A percentile compares a stretch with the other conserved stretches of the same genome.
These are phyloP conservation scores for Wallemia hederae DNA, from an alignment of 1,284 basidiomycete species.

Conservation along the genomic window DNA sequence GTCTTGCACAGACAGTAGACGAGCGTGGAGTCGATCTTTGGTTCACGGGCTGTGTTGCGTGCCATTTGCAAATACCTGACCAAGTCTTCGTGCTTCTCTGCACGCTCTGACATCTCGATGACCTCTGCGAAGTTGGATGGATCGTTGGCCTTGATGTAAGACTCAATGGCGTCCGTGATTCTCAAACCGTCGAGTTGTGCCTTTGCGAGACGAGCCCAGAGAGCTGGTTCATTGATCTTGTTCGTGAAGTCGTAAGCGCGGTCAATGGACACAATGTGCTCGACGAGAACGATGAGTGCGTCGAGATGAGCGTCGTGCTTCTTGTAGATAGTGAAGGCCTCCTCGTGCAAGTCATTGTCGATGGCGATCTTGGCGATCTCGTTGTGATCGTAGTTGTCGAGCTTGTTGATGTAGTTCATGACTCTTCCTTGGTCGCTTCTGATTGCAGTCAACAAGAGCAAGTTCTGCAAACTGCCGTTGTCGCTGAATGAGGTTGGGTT, in stretches of 20 bases:
- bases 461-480: slow-evolving; percentile 80
- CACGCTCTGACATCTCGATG: slow-evolving; percentile 81
- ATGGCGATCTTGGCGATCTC: slow-evolving; percentile 95
- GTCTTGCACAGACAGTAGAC: slow-evolving; percentile 94
- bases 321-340: slow-evolving; percentile 85
- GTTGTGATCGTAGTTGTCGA: slow-evolving; percentile 74
- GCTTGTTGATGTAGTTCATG: slow-evolving; percentile 89
- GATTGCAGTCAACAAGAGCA: slow-evolving; percentile 81
- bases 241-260: slow-evolving; percentile 85
- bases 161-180: slow-evolving; percentile 95
- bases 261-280: slow-evolving; percentile 92
- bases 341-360: slow-evolving; percentile 84
- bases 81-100: slow-evolving; percentile 93
- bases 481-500: slow-evolving; percentile 94
- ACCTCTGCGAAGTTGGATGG: slow-evolving; percentile 86
- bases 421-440: slow-evolving; percentile 97
- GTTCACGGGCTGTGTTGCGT: slow-evolving; percentile 87
- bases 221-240: slow-evolving; percentile 86
- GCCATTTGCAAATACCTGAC: slow-evolving; percentile 98
- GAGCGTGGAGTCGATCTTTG: slow-evolving; percentile 89
- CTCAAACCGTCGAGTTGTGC: slow-evolving; percentile 97
- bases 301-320: slow-evolving; percentile 78
- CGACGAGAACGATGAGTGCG: slow-evolving; percentile 92
- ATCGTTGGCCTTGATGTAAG: slow-evolving; percentile 96
- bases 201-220: slow-evolving; percentile 91